Conservation (phyloP, 2,329 filamentous ascomycete species). For the Colletotrichum eleusines region DNA sequence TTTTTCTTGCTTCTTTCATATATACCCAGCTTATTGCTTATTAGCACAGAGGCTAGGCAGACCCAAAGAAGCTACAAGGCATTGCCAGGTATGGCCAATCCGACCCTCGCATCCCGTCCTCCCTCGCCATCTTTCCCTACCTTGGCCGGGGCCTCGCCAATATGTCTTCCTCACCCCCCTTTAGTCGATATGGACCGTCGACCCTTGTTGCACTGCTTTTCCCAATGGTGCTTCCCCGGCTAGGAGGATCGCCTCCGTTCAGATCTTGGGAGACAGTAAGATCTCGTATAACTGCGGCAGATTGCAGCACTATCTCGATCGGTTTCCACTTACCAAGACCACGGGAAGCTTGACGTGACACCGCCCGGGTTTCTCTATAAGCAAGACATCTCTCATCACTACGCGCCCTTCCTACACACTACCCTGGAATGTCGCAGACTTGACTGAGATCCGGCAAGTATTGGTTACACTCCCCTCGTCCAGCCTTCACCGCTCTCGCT, state of each 20-base stretch:
- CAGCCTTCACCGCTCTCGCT: conserved; percentile 43
- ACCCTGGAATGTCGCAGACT: conserved; percentile 42
- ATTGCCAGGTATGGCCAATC: not conserved
- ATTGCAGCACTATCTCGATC: conserved; percentile 43
- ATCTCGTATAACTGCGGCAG: conserved; percentile 44
- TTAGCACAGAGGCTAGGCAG: conserved; percentile 7
- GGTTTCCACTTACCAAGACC: conserved; percentile 42
- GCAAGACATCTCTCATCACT: conserved; percentile 41
- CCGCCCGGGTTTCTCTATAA: conserved; percentile 38
- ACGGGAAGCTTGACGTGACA: conserved; percentile 40
- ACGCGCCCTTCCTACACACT: conserved; percentile 37
- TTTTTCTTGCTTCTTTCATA: conserved; percentile 32
- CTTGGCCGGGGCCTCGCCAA: conserved; percentile 20
- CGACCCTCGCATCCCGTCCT: conserved; percentile 17
- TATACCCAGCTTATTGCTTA: conserved; percentile 33
- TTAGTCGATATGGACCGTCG: conserved; percentile 12
- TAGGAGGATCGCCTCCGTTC: conserved; percentile 33
- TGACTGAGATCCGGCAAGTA: conserved; percentile 44
- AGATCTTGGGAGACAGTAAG: conserved; percentile 41
- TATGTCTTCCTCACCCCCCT: not conserved
- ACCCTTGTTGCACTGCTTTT: conserved; percentile 29
- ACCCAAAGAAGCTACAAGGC: not conserved
- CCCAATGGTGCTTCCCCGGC: conserved; percentile 24
- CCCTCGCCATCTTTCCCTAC: conserved; percentile 25
- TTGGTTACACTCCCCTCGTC: conserved; percentile 43